Evolutionary conservation across 805 yeast species (phyloP), one percentile per base, ranked within the genome.

Genomic region (Tetrapisispora pingtungensis): DNA sequence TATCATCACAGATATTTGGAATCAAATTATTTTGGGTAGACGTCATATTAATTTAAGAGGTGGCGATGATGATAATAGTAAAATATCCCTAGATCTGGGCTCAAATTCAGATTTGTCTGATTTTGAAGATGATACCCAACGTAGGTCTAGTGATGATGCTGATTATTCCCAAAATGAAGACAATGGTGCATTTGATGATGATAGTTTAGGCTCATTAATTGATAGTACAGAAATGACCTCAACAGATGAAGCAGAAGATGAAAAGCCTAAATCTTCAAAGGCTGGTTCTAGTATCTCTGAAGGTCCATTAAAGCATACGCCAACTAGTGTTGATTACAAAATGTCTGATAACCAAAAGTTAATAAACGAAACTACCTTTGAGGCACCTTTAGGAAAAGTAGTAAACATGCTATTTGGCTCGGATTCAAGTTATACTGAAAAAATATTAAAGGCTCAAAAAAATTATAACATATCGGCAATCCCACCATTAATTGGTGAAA

Each of bases 331-430:
- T 57, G 68, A 44, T 3, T 77, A 76, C 55, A 64, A 57, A 13
- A 69, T 72, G 18, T 67, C 65, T 7, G 49, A 70, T 1, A 70
- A 69, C 10, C 89, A 82, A 47, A 72, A 72, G 2, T 70, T 79
- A 46, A 70, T 84, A 34, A 61, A 65, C 12, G 82, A 80, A 40
- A 78, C 74, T 8, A 56, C 57, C 0, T 62, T 82, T 7, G 61
- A 69, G 36, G 85, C 84, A 0, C 90, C 93, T 0, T 46, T 84
- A 18, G 87, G 89, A 1, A 72, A 70, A 13, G 75, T 82, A 0
- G 79, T 66, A 48, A 65, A 66, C 22, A 54, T 80, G n/a, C 45
- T 84, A 20, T 83, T 80, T 61, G 90, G 90, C 8, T 69, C 74
- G 34, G 77, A 80, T 53, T 66, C 70, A 1, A 54, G 70, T 0